Base-by-base conservation (phyloP, 73 alveolate genomes). In the Diophrys sp. region DNA sequence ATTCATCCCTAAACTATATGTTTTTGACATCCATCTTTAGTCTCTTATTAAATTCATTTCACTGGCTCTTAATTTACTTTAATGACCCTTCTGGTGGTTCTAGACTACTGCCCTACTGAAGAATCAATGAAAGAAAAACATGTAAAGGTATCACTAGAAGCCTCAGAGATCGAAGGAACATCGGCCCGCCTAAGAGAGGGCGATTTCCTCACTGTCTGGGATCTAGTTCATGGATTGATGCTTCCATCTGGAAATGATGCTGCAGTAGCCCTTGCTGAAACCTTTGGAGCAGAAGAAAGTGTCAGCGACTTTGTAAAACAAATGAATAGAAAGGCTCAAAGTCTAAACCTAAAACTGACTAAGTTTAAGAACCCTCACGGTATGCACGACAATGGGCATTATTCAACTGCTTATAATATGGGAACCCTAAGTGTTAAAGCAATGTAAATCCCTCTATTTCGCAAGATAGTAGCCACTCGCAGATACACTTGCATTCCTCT, bases 231-330 rank as follows among this genome's bases (percentile, higher is more conserved):
- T 76, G 91, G 85, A 0, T 29, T 83, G 66, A 83, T 83, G 91
- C 82, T 83, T 25, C 91, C 91, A 0, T 31, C 77, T 56, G 91
- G 91, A 5, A 83, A 83, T 67, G 91, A 83, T 76, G 91, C 91
- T 23, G 91, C 91, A 23, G 68, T 31, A 57, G 71, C 81, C 71
- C 23, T 83, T 0, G 85, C 91, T 0, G 81, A 83, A 62, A 44
- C 32, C 54, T 83, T 83, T 54, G 91, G 91, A 1, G 68, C 31
- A 44, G 62, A 44, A 11, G 62, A 18, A 11, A 18, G 18, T 11
- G 75, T 68, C 18, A 68, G 2, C 5, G 18, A 68, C 11, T 62
- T 62, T 62, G 72, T 62, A 11, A 25, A 25, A 62, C 11, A 62
- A 62, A 62, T 62, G 72, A 62, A 62, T 25, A 62, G n/a, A 29